Percentiles rank a stretch among this genome's conserved stretches.
phyloP scores from a whole-genome alignment of 768 basidiomycete species.

The Trametes elegans region DNA sequence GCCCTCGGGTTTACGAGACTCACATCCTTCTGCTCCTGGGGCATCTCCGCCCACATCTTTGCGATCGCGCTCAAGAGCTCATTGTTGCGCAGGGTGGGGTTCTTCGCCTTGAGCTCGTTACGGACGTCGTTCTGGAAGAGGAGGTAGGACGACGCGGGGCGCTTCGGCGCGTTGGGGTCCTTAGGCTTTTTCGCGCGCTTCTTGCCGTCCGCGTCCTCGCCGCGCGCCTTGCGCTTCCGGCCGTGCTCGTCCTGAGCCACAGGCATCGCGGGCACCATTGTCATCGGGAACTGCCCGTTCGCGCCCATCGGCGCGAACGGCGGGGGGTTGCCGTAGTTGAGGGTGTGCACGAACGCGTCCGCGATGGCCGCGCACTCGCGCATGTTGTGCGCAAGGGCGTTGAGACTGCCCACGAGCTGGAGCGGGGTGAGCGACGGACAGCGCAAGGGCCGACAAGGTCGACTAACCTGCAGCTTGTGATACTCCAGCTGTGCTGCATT shows the following conservation, averaged over 20 bases:
- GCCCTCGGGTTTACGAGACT: constrained; percentile 29
- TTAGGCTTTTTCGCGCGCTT: constrained; percentile 66
- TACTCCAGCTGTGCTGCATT: constrained; percentile 29
- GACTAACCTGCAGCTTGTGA: constrained; percentile 31
- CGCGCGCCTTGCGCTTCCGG: constrained; percentile 52
- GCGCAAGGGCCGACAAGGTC: constrained; percentile 3
- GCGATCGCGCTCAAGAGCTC: constrained; percentile 74
- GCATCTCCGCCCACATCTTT: constrained; percentile 69
- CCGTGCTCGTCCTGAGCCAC: constrained; percentile 24
- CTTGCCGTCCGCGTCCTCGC: constrained; percentile 24
- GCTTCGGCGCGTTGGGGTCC: constrained; percentile 94
- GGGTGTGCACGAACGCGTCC: constrained; percentile 54
- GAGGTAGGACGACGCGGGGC: constrained; percentile 90
- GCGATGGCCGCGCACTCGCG: constrained; percentile 59
- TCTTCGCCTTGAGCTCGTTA: constrained; percentile 60
- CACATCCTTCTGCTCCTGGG: constrained; percentile 71
- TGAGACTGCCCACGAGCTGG: constrained; percentile 56
- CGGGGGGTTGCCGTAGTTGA: constrained; percentile 33
- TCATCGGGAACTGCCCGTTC: constrained; percentile 22
- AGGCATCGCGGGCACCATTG: constrained; percentile 11
- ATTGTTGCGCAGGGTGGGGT: constrained; percentile 64
- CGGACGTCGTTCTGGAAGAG: constrained; percentile 92
- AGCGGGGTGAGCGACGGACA: not conserved
- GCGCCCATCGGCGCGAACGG: constrained; percentile 6
- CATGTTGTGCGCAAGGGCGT: constrained; percentile 59